A percentile compares a stretch with the other conserved stretches of the same genome.
Evolutionary conservation across 768 basidiomycete species (phyloP).

Genomic region (Hydnum rufescens): DNA sequence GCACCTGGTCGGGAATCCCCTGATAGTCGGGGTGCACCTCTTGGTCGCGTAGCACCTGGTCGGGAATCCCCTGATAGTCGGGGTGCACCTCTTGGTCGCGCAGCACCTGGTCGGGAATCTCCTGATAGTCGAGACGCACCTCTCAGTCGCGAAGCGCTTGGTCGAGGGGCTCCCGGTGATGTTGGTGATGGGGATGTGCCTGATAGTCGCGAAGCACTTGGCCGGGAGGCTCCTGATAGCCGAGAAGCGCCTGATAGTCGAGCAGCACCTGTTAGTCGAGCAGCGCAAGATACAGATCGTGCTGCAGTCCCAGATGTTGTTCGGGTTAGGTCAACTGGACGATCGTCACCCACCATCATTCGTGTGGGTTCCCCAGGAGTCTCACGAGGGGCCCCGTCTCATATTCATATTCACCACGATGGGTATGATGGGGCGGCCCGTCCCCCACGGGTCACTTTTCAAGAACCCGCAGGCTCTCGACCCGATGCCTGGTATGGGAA

Average conservation of each 20-base stretch:
- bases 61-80: no score
- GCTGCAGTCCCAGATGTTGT: not conserved
- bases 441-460: not conserved
- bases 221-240: not conserved
- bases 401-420: not conserved
- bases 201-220: not conserved
- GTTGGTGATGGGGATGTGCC: not conserved
- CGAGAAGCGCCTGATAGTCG: not conserved
- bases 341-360: not conserved
- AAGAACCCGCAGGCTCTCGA: no score
- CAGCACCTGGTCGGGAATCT: no score
- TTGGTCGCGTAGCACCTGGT: no score
- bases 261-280: not conserved
- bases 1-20: no score
- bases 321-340: not conserved
- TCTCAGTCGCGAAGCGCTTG: no score
- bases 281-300: not conserved
- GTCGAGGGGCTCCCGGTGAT: not conserved
- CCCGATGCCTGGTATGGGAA: no score
- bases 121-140: no score
- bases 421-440: not conserved
- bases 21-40: no score
- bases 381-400: not conserved
- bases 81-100: no score
- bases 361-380: not conserved